phyloP scores from a whole-genome alignment of 768 basidiomycete genomes.

The Candolleomyces eurysporus region DNA sequence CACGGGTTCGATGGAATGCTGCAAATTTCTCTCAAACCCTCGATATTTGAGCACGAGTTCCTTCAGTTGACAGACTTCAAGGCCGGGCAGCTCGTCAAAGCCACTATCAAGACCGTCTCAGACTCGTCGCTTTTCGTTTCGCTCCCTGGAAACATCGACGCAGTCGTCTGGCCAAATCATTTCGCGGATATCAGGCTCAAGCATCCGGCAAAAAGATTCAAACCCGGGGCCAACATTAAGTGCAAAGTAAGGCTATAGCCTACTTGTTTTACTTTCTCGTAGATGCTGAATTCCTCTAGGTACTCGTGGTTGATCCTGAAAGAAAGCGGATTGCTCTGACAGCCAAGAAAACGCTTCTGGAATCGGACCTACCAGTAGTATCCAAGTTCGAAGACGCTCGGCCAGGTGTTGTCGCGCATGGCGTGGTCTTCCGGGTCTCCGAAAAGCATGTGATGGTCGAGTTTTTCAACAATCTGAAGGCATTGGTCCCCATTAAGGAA shows the following conservation, averaged over 20 bases:
- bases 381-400: constrained; percentile 63
- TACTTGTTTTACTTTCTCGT: constrained; percentile 8
- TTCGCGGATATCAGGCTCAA: constrained; percentile 95
- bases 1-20: constrained; percentile 84
- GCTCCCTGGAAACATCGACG: constrained; percentile 85
- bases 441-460: constrained; percentile 84
- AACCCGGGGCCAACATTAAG: constrained; percentile 76
- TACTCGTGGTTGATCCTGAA: constrained; percentile 79
- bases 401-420: constrained; percentile 73
- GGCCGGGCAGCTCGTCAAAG: constrained; percentile 85
- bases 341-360: constrained; percentile 86
- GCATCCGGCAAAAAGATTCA: constrained; percentile 90
- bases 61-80: constrained; percentile 77
- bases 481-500: constrained; percentile 76
- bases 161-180: constrained; percentile 91
- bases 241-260: constrained; percentile 60
- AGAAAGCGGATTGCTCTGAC: constrained; percentile 83
- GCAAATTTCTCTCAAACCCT: constrained; percentile 82
- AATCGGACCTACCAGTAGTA: constrained; percentile 73
- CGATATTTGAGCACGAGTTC: constrained; percentile 83
- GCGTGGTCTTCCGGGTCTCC: constrained; percentile 78
- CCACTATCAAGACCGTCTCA: constrained; percentile 82
- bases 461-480: constrained; percentile 87
- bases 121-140: constrained; percentile 82
- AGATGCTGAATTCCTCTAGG: constrained; percentile 36